Base-by-base conservation (phyloP, 108 stramenopile species). In the Schizochytrium sp. region DNA sequence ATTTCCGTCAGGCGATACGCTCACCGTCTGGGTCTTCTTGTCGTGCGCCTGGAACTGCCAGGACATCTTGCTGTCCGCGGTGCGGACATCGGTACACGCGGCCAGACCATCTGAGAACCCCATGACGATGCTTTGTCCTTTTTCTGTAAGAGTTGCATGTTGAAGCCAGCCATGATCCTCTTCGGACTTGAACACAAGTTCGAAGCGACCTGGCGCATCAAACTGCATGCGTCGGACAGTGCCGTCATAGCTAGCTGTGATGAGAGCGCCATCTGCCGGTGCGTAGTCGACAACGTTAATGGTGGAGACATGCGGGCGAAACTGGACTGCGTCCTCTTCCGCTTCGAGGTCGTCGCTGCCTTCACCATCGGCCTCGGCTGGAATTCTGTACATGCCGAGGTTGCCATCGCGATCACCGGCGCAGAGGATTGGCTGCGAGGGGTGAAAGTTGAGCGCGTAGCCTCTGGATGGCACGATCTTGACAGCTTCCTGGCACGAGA, bases 41-140 rank as follows among this genome's bases (percentile, higher is more conserved):
- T 83, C 76, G 51, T 83, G 76, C 48, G 76, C 48, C 76, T 47
- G 45, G 51, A 83, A 83, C n/a, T 28, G 45, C 76, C 76, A 83
- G 6, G 76, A 21, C 12, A 45, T 12, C 48, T 83, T 83, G 51
- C 48, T 53, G 6, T 69, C 63, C 21, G 63, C 41, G 14, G 8
- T 23, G 4, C 51, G 45, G 12, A 18, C n/a, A 23, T 83, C 76
- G 76, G 28, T 53, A 18, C 51, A 3, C 48, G 48, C 23, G 76
- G 23, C 76, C 25, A 25, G 51, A 45, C 76, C 76, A 23, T 83
- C 76, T 25, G 76, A 83, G 19, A 83, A 53, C 0, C 48, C 76
- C n/a, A 83, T 8, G 0, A 83, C 48, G 2, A 53, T 16, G 51
- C 25, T 53, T 8, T 53, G 12, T 8, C 51, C 76, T 12, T 4